Percentiles rank a stretch among this genome's conserved stretches.
Evolutionary conservation across 495 filamentous ascomycete genomes (phyloP).

Genomic region (Choiromyces venosus): DNA sequence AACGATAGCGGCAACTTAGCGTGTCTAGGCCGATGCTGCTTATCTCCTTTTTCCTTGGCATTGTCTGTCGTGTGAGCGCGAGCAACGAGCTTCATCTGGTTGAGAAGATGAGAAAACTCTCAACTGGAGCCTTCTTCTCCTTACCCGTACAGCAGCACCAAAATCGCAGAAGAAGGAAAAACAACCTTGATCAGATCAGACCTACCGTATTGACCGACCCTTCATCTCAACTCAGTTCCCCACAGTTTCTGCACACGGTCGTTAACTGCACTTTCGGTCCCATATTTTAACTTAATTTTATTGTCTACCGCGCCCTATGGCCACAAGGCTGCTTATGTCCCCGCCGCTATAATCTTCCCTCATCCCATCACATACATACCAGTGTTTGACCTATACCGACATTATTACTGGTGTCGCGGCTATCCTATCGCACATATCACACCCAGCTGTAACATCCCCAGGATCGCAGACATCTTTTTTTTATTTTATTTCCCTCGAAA

Average conservation of each 20-base stretch:
- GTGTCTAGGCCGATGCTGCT: constrained; percentile 24
- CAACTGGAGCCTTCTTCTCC: constrained; percentile 20
- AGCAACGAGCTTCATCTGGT: neutral
- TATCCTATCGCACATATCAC: neutral
- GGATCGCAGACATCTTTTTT: neutral
- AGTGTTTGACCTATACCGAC: neutral
- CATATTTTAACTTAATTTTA: too few species aligned
- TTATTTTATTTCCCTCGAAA: neutral
- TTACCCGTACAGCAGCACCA: neutral
- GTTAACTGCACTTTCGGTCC: neutral
- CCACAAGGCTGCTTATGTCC: neutral
- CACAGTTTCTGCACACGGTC: neutral
- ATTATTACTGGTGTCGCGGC: neutral
- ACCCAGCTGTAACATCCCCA: neutral
- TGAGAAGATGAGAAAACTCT: constrained; percentile 14
- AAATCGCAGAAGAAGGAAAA: neutral
- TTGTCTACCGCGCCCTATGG: too few species aligned
- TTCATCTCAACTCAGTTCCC: neutral
- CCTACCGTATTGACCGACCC: neutral
- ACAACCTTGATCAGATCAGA: neutral
- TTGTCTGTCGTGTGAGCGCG: neutral
- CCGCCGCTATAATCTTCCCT: neutral
- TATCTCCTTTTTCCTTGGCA: constrained; percentile 30
- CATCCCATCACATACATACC: neutral
- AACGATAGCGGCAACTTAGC: constrained; percentile 26